phyloP scores from a whole-genome alignment of 306 rosid genomes.

The Inga laurina region DNA sequence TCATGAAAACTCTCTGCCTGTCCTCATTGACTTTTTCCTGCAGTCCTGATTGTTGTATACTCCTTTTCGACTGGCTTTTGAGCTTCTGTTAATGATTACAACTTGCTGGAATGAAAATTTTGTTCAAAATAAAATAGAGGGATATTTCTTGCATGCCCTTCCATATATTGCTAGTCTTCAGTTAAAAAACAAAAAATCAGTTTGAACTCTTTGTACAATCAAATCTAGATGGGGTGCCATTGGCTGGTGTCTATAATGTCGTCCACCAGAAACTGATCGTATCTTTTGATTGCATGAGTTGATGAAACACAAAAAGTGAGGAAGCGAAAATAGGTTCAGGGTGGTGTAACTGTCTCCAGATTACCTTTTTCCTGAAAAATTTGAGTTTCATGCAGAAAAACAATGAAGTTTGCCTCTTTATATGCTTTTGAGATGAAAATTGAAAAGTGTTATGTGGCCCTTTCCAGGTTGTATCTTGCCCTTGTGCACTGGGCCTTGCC shows the following conservation, averaged over 20 bases:
- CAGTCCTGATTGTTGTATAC: conserved; percentile 15
- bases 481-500: conserved; percentile 98
- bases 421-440: conserved; percentile 8
- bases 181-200: neutral
- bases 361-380: conserved; percentile 26
- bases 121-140: neutral
- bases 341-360: conserved; percentile 8
- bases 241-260: conserved; percentile 11
- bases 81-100: conserved; percentile 22
- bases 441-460: conserved; percentile 10
- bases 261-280: conserved; percentile 25
- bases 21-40: conserved; percentile 13
- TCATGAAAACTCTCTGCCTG: neutral
- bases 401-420: conserved; percentile 10
- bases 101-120: conserved; percentile 4
- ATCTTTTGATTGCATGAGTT: neutral
- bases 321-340: conserved; percentile 1
- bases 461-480: conserved; percentile 95
- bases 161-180: conserved; percentile 1
- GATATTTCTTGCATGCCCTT: conserved; percentile 25
- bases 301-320: neutral
- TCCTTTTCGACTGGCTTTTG: conserved; percentile 25
- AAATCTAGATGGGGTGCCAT: conserved; percentile 17
- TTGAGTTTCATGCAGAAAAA: conserved; percentile 14
- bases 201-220: conserved; percentile 10